phyloP scores from a whole-genome alignment of 2,329 filamentous ascomycete genomes.

The Claviceps fusiformis region DNA sequence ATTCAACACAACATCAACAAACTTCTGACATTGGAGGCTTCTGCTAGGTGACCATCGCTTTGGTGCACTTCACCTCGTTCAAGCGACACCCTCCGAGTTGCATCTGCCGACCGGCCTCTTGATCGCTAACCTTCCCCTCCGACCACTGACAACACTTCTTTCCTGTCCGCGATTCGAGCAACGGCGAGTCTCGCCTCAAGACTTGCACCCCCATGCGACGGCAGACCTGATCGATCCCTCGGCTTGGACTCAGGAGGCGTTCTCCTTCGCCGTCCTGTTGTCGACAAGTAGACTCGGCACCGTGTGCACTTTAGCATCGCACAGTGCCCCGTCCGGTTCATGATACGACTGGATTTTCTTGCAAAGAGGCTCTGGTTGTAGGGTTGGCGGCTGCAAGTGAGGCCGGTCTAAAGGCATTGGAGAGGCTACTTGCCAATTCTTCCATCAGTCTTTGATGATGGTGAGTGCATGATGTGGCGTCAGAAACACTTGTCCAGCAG shows the following conservation, averaged over 20 bases:
- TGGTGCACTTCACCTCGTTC: neutral
- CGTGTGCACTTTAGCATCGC: constrained; percentile 13
- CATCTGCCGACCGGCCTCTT: neutral
- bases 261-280: constrained; percentile 13
- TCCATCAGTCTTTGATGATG: constrained; percentile 32
- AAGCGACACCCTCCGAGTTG: neutral
- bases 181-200: neutral
- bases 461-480: constrained; percentile 21
- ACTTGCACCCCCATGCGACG: constrained; percentile 16
- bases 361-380: constrained; percentile 9
- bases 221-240: constrained; percentile 13
- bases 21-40: neutral
- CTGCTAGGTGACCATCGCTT: neutral
- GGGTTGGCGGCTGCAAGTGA: constrained; percentile 10
- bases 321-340: constrained; percentile 13
- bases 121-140: neutral
- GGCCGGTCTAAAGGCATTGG: constrained; percentile 18
- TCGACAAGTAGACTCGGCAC: constrained; percentile 10
- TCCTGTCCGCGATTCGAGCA: constrained; percentile 1
- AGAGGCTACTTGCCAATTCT: constrained; percentile 21
- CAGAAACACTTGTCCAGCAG: neutral
- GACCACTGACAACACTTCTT: neutral
- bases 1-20: neutral
- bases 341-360: constrained; percentile 12
- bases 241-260: constrained; percentile 20